Evolutionary conservation across 176 grass and related monocot genomes (phyloP).

Genomic region (Otatea glauca): DNA sequence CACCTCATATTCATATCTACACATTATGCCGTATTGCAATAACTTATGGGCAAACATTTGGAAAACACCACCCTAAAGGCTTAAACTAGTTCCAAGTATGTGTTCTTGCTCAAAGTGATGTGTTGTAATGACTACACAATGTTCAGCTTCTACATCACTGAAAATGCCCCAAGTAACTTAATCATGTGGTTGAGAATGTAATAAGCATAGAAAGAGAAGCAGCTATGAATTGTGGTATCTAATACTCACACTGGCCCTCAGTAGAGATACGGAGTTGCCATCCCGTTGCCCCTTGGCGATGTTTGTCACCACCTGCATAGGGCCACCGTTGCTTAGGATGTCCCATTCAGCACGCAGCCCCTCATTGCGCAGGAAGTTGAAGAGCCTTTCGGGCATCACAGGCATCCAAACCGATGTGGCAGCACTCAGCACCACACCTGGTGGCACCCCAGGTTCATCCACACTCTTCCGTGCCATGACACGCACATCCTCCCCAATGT

Average conservation of each 20-base stretch:
- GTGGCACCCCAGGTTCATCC: slow-evolving; percentile 79
- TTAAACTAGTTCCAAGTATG: not conserved
- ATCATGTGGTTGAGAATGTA: not conserved
- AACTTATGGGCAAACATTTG: not conserved
- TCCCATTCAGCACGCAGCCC: slow-evolving; percentile 79
- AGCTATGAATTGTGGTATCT: not conserved
- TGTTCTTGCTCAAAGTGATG: slow-evolving; percentile 1
- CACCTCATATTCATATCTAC: not conserved
- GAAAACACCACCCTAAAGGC: not conserved
- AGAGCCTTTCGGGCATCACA: slow-evolving; percentile 60
- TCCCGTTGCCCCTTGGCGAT: slow-evolving; percentile 79
- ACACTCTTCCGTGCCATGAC: slow-evolving; percentile 77
- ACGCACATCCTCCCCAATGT: slow-evolving; percentile 72
- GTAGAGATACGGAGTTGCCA: slow-evolving; percentile 84
- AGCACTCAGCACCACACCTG: slow-evolving; percentile 87
- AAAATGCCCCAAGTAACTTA: not conserved
- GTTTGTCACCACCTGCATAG: slow-evolving; percentile 82
- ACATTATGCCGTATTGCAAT: not conserved
- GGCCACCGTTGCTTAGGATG: slow-evolving; percentile 85
- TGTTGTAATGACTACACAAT: not conserved
- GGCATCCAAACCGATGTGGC: slow-evolving; percentile 91
- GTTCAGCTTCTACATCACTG: no score
- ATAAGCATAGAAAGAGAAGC: slow-evolving; percentile 13
- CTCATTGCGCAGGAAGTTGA: slow-evolving; percentile 82
- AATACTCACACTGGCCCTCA: slow-evolving; percentile 75